A percentile compares a stretch with the other conserved stretches of the same genome.
phyloP scores from a whole-genome alignment of 352 stramenopile species.

The Globisporangium cylindrosporum region DNA sequence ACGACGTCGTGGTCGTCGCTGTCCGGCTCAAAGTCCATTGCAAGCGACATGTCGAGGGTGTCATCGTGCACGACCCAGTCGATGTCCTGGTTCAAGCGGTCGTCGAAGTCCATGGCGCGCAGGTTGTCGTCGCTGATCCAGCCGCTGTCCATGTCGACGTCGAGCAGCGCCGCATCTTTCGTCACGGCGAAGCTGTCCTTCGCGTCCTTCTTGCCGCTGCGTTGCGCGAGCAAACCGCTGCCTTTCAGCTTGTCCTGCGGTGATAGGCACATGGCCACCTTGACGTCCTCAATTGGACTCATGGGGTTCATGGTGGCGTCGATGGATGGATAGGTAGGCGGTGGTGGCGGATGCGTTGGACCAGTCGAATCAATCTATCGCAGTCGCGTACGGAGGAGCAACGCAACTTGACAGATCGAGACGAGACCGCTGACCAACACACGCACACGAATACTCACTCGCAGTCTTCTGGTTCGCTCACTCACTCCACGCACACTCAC shows the following conservation, averaged over 20 bases:
- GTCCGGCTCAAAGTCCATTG: slow-evolving; percentile 48
- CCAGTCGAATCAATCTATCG: slow-evolving; percentile 7
- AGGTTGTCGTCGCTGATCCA: slow-evolving; percentile 84
- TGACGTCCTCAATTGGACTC: slow-evolving; percentile 42
- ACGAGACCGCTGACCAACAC: not conserved
- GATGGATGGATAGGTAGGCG: not conserved
- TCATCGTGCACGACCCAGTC: slow-evolving; percentile 78
- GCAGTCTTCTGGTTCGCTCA: slow-evolving; percentile 1
- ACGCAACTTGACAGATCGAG: slow-evolving; percentile 9
- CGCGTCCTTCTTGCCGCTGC: slow-evolving; percentile 27
- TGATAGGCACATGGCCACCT: slow-evolving; percentile 60
- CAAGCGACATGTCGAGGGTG: slow-evolving; percentile 56
- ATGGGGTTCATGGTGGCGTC: slow-evolving; percentile 17
- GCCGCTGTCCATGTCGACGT: slow-evolving; percentile 43
- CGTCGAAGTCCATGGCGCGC: slow-evolving; percentile 69
- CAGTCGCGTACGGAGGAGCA: slow-evolving; percentile 3
- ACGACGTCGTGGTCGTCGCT: slow-evolving; percentile 37
- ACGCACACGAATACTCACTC: not conserved
- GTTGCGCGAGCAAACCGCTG: slow-evolving; percentile 25
- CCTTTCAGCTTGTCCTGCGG: slow-evolving; percentile 66
- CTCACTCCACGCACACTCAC: slow-evolving; percentile 17
- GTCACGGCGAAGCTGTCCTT: slow-evolving; percentile 26
- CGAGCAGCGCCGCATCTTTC: slow-evolving; percentile 19
- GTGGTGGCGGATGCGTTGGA: not conserved
- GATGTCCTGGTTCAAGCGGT: slow-evolving; percentile 75